A percentile compares a stretch with the other conserved stretches of the same genome.
phyloP scores from a whole-genome alignment of 2,329 filamentous ascomycete genomes.

The Cucurbitaria berberidis region DNA sequence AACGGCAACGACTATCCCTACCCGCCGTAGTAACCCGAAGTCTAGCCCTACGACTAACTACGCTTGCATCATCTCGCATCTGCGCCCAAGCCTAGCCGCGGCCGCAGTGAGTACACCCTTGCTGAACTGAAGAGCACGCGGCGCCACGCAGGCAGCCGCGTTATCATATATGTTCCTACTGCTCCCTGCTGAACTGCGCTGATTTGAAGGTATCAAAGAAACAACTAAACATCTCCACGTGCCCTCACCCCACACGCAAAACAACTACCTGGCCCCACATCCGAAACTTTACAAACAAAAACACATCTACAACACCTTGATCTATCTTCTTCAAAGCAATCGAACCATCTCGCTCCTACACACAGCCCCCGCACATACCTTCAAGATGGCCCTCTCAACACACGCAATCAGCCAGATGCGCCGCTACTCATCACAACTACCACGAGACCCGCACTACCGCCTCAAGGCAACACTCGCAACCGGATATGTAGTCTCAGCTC shows the following conservation, averaged over 20 bases:
- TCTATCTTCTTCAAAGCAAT: background rate
- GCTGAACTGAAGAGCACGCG: background rate
- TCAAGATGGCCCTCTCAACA: slow-evolving; percentile 40
- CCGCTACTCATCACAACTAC: slow-evolving; percentile 44
- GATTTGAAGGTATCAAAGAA: background rate
- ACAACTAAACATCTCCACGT: background rate
- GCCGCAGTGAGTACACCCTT: slow-evolving; percentile 1
- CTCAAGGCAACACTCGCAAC: slow-evolving; percentile 47
- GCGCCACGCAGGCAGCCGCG: slow-evolving; percentile 1
- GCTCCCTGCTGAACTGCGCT: background rate
- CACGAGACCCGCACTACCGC: slow-evolving; percentile 44
- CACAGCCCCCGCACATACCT: background rate
- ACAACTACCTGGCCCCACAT: slow-evolving; percentile 9
- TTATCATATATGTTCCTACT: background rate
- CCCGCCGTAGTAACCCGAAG: background rate
- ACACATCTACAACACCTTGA: background rate
- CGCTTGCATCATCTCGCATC: slow-evolving; percentile 10
- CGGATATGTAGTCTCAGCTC: slow-evolving; percentile 46
- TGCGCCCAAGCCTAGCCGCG: slow-evolving; percentile 4
- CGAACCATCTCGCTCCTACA: background rate
- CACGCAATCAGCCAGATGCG: slow-evolving; percentile 41
- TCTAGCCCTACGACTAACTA: background rate
- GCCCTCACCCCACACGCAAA: background rate
- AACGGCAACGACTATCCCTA: background rate
- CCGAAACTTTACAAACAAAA: background rate